Conservation (phyloP, 106 monocot genomes). For the Platanthera guangdongensis region DNA sequence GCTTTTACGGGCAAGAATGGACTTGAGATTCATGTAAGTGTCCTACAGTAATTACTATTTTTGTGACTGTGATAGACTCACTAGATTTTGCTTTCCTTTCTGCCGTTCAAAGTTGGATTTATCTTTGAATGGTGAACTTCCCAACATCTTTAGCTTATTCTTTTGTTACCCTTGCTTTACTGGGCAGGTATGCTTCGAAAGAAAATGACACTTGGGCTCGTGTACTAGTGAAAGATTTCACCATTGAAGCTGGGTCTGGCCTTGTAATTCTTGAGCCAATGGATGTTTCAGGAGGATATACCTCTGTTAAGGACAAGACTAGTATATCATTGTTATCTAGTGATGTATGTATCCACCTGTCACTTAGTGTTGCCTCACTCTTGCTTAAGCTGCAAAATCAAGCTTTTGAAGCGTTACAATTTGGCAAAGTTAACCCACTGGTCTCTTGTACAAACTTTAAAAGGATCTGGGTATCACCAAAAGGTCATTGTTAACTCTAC, state of each 20-base stretch:
- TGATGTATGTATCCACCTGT: constrained; percentile 75
- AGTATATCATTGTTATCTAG: constrained; percentile 66
- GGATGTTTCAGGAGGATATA: constrained; percentile 83
- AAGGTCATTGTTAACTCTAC: constrained; percentile 39
- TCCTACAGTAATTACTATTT: neutral
- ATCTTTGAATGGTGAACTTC: neutral
- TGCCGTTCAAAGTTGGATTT: neutral
- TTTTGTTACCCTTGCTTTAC: constrained; percentile 3
- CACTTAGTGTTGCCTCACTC: constrained; percentile 75
- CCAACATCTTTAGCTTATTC: neutral
- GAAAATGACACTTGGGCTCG: constrained; percentile 77
- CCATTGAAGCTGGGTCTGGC: constrained; percentile 92
- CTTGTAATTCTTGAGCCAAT: constrained; percentile 84
- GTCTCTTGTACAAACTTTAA: constrained; percentile 80
- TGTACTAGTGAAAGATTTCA: constrained; percentile 75
- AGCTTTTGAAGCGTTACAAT: constrained; percentile 65
- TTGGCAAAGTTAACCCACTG: constrained; percentile 63
- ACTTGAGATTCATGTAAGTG: constrained; percentile 83
- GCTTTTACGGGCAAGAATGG: constrained; percentile 88
- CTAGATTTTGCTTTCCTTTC: neutral
- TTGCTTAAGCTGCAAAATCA: constrained; percentile 81
- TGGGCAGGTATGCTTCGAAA: constrained; percentile 80
- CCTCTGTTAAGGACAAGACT: constrained; percentile 85
- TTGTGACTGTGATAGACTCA: neutral
- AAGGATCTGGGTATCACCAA: constrained; percentile 64